phyloP scores from a whole-genome alignment of 208 protist genomes.

The Wallacemonas rigidus region DNA sequence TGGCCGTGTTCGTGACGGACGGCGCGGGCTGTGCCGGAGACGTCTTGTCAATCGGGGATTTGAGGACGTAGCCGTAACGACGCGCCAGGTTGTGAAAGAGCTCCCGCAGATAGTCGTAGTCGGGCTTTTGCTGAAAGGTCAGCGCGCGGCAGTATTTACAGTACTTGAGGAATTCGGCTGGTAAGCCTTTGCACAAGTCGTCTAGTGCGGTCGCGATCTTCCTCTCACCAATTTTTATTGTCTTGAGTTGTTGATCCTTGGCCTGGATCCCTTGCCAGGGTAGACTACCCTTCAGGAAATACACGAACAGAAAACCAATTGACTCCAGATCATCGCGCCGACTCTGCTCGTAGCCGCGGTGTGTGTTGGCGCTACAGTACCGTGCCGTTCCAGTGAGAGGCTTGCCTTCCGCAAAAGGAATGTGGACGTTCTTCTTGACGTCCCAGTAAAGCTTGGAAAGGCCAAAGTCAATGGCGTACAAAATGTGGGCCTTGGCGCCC shows the following conservation, averaged over 20 bases:
- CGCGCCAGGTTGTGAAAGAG: slow-evolving; percentile 58
- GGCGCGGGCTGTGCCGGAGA: not conserved
- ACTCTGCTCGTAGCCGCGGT: slow-evolving; percentile 97
- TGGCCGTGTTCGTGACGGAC: not conserved
- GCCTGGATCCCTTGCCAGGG: slow-evolving; percentile 94
- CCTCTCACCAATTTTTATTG: slow-evolving; percentile 80
- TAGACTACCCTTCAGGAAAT: slow-evolving; percentile 91
- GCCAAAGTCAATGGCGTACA: slow-evolving; percentile 98
- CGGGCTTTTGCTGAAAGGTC: slow-evolving; percentile 71
- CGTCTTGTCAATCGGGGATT: not conserved
- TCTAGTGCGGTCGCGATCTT: slow-evolving; percentile 75
- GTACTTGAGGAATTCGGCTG: slow-evolving; percentile 70
- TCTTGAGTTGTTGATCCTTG: slow-evolving; percentile 75
- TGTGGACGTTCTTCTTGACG: slow-evolving; percentile 94
- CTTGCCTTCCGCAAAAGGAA: slow-evolving; percentile 98
- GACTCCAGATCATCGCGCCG: slow-evolving; percentile 95
- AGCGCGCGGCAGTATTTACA: slow-evolving; percentile 76
- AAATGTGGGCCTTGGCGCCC: slow-evolving; percentile 57
- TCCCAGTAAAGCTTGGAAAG: slow-evolving; percentile 99
- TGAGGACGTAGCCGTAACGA: slow-evolving; percentile 28
- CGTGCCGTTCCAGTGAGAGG: slow-evolving; percentile 98
- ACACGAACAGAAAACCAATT: slow-evolving; percentile 93
- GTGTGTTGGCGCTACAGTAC: slow-evolving; percentile 99
- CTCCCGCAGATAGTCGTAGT: slow-evolving; percentile 80
- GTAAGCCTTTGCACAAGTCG: slow-evolving; percentile 69